These are phyloP conservation scores for Neurospora crassa DNA, from an alignment of 2,329 filamentous ascomycete species.

Conservation along the genomic window DNA sequence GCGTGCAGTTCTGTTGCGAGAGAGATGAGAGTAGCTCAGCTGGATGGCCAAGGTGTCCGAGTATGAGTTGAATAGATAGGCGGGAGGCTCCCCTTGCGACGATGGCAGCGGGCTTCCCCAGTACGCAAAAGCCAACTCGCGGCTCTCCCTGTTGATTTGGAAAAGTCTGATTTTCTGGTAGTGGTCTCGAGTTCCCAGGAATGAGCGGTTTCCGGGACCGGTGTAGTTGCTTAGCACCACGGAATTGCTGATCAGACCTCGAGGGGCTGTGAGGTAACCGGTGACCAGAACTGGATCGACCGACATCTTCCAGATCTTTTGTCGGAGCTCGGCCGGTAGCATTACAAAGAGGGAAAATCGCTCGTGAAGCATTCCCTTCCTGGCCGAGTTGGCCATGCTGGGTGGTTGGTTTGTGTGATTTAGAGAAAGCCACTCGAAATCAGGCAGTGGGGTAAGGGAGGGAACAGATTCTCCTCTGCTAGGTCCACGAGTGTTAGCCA, in stretches of 20 bases:
- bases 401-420: neutral
- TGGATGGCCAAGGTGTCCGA: neutral
- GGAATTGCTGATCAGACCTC: neutral
- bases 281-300: neutral
- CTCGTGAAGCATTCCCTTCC: neutral
- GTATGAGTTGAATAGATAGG: neutral
- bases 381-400: neutral
- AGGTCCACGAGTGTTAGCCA: neutral
- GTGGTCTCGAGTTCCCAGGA: neutral
- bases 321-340: neutral
- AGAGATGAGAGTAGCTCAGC: neutral
- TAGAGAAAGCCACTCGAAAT: neutral
- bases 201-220: neutral
- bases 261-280: neutral
- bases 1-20: neutral
- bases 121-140: neutral
- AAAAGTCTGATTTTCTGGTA: neutral
- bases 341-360: neutral
- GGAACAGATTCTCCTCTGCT: neutral
- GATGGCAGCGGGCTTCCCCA: neutral
- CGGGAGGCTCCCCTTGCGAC: neutral
- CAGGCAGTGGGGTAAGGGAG: neutral
- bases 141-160: neutral
- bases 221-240: neutral
- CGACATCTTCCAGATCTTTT: neutral